A percentile compares a stretch with the other conserved stretches of the same genome.
These are phyloP conservation scores for Dactylellina parvicollis DNA, from an alignment of 2,329 filamentous ascomycete species.

Conservation along the genomic window DNA sequence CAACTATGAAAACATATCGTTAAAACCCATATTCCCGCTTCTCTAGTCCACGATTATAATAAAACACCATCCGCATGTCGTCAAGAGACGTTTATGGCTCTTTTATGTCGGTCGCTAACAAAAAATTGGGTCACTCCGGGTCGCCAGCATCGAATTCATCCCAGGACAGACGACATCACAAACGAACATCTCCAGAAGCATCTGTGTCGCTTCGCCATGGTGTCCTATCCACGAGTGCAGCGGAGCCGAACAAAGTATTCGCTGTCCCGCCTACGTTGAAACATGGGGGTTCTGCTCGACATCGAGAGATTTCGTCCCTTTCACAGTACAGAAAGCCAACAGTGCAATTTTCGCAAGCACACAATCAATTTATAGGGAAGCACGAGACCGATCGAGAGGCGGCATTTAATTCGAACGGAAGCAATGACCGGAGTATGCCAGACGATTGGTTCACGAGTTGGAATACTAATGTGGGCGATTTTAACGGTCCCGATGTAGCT, in stretches of 20 bases:
- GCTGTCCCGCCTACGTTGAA: slow-evolving; percentile 34
- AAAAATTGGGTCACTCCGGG: not conserved
- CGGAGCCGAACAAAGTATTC: slow-evolving; percentile 35
- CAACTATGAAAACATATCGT: slow-evolving; percentile 4
- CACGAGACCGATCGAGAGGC: slow-evolving; percentile 36
- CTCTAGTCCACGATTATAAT: not conserved
- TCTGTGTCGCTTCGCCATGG: slow-evolving; percentile 50
- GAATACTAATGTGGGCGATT: slow-evolving; percentile 57
- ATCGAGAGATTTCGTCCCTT: slow-evolving; percentile 12
- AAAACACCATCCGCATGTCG: slow-evolving; percentile 12
- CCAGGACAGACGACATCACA: slow-evolving; percentile 2
- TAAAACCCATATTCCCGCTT: slow-evolving; percentile 2
- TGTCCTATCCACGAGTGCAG: slow-evolving; percentile 24
- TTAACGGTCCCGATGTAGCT: slow-evolving; percentile 55
- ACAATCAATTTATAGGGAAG: not conserved
- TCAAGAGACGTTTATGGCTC: slow-evolving; percentile 14
- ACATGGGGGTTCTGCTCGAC: slow-evolving; percentile 24
- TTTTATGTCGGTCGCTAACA: slow-evolving; percentile 43
- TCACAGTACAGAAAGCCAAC: slow-evolving; percentile 1
- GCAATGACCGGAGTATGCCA: slow-evolving; percentile 50
- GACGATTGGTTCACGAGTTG: slow-evolving; percentile 58
- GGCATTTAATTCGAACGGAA: slow-evolving; percentile 37
- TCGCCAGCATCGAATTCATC: slow-evolving; percentile 17
- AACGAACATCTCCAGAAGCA: slow-evolving; percentile 29
- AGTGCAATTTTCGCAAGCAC: slow-evolving; percentile 9